A percentile compares a stretch with the other conserved stretches of the same genome.
Evolutionary conservation across 1,139 yeast species (phyloP).

Genomic region (Debaryomyces singareniensis): DNA sequence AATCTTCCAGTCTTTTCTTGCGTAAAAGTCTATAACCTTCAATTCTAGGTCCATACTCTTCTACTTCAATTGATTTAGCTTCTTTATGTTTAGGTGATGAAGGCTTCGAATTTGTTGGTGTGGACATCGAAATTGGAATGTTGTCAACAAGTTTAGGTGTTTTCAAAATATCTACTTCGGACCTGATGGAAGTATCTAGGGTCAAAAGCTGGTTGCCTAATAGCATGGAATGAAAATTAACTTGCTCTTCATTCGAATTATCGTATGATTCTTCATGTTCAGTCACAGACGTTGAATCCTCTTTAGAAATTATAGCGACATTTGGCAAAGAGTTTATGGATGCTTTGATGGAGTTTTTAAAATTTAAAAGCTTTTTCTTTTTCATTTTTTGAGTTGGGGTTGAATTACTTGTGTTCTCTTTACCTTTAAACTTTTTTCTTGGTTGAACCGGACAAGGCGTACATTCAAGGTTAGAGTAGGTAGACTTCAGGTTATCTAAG

Average conservation of each 20-base stretch:
- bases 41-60: constrained; percentile 21
- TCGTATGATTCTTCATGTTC: neutral
- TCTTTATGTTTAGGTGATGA: constrained; percentile 14
- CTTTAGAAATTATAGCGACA: too few species aligned
- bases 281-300: too few species aligned
- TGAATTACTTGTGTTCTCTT: constrained; percentile 4
- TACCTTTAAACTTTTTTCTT: constrained; percentile 23
- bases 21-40: constrained; percentile 32
- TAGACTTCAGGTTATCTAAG: constrained; percentile 13
- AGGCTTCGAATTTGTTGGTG: constrained; percentile 27
- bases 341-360: constrained; percentile 20
- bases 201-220: constrained; percentile 4
- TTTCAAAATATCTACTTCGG: constrained; percentile 6
- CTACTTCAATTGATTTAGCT: constrained; percentile 6
- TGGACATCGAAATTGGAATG: constrained; percentile 32
- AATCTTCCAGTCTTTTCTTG: constrained; percentile 6
- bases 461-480: constrained; percentile 24
- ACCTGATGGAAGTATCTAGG: constrained; percentile 6
- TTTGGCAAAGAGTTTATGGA: constrained; percentile 7
- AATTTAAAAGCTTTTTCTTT: constrained; percentile 15
- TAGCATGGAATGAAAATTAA: too few species aligned
- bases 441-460: constrained; percentile 32
- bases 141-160: too few species aligned
- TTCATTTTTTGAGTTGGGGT: constrained; percentile 10
- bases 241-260: neutral